Conservation (phyloP, 2,329 filamentous ascomycete species). For the Cladophialophora bantiana region DNA sequence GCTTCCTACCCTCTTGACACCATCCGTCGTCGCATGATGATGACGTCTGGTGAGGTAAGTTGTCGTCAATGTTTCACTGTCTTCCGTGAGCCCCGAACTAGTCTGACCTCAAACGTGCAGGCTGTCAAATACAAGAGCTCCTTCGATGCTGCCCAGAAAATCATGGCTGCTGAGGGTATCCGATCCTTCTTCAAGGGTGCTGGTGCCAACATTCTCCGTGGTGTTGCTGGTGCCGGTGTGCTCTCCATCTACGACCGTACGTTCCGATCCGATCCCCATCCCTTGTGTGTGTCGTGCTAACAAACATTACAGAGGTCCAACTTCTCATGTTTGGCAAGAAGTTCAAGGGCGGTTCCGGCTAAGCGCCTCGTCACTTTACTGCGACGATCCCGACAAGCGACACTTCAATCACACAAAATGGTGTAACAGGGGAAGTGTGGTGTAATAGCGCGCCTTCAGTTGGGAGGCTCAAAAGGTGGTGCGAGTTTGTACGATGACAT, state of each 20-base stretch:
- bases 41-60: constrained; percentile 81
- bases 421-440: not conserved
- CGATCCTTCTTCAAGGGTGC: constrained; percentile 99
- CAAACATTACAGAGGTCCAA: constrained; percentile 60
- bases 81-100: not conserved
- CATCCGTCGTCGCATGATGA: constrained; percentile 99
- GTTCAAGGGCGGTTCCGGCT: constrained; percentile 71
- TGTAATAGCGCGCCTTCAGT: constrained; percentile 27
- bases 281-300: constrained; percentile 27
- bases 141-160: constrained; percentile 93
- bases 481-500: constrained; percentile 20
- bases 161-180: constrained; percentile 94
- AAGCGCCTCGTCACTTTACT: constrained; percentile 37
- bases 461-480: constrained; percentile 23
- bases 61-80: not conserved
- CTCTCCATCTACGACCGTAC: constrained; percentile 98
- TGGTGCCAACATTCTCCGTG: constrained; percentile 99
- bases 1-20: constrained; percentile 99
- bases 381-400: constrained; percentile 23
- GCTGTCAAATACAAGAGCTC: constrained; percentile 99
- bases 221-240: constrained; percentile 99
- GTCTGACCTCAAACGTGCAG: constrained; percentile 56
- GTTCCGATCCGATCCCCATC: constrained; percentile 14
- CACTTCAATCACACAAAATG: constrained; percentile 12
- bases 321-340: constrained; percentile 99